Percentiles rank a stretch among this genome's conserved stretches.
Conservation (phyloP, 257 asterid species). For the Paraleonurus japonicus region DNA sequence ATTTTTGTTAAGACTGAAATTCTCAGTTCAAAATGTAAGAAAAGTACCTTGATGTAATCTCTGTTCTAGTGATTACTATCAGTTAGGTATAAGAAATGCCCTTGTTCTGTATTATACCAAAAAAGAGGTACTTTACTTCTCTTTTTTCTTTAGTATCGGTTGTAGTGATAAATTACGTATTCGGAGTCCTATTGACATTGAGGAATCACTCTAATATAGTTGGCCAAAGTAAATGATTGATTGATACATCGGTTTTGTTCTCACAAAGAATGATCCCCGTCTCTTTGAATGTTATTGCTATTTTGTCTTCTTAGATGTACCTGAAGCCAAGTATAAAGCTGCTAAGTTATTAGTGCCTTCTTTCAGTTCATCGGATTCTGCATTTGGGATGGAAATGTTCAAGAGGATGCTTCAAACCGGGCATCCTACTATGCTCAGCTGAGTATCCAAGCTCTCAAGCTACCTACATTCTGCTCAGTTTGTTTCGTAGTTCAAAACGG, state of each 20-base stretch:
- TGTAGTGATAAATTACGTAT: background rate
- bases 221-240: constrained; percentile 15
- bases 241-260: constrained; percentile 12
- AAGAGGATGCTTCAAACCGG: constrained; percentile 99
- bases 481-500: constrained; percentile 26
- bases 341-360: constrained; percentile 62
- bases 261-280: constrained; percentile 22
- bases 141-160: background rate
- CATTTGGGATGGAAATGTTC: constrained; percentile 94
- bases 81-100: background rate
- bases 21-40: background rate
- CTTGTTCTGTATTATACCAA: background rate
- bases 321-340: constrained; percentile 43
- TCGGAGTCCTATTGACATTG: background rate
- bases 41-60: background rate
- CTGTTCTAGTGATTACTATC: background rate
- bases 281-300: constrained; percentile 32
- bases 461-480: constrained; percentile 12
- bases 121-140: background rate
- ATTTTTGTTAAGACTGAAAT: background rate
- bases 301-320: constrained; percentile 32
- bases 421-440: constrained; percentile 89
- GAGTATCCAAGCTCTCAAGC: constrained; percentile 34
- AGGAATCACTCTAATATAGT: background rate
- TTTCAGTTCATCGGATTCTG: constrained; percentile 93